phyloP scores from a whole-genome alignment of 345 rosid species.

The Pugionium dolabratum region DNA sequence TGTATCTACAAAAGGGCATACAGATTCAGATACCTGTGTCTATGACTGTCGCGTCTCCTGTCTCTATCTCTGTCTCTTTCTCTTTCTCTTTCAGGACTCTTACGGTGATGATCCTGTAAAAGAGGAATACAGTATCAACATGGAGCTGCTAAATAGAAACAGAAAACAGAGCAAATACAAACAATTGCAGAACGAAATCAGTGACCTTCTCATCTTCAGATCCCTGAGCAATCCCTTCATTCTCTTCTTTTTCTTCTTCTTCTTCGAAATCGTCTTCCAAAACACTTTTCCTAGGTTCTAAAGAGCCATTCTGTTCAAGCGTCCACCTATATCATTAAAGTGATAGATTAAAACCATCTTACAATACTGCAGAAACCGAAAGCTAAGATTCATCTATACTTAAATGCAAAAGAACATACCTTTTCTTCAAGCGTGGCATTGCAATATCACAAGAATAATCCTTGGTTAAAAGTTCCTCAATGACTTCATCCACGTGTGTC shows the following conservation, averaged over 20 bases:
- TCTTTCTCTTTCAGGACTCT: constrained; percentile 82
- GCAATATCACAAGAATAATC: constrained; percentile 93
- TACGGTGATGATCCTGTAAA: constrained; percentile 71
- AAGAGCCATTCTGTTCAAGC: constrained; percentile 64
- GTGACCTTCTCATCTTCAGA: constrained; percentile 71
- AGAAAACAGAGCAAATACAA: not conserved
- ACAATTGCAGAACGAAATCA: not conserved
- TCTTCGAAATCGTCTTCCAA: constrained; percentile 97
- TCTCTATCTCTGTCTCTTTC: constrained; percentile 72
- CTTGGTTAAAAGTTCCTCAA: constrained; percentile 77
- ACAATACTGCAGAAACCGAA: constrained; percentile 6
- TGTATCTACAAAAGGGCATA: not conserved
- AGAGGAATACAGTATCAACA: constrained; percentile 25
- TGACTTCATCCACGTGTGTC: constrained; percentile 83
- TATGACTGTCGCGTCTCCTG: constrained; percentile 49
- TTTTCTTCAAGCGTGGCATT: constrained; percentile 81
- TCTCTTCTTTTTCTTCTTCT: constrained; percentile 93
- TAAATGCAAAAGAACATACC: constrained; percentile 43
- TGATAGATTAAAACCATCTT: constrained; percentile 4
- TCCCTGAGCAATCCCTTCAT: constrained; percentile 57
- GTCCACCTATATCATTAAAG: constrained; percentile 54
- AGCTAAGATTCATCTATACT: not conserved
- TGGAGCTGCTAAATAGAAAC: not conserved
- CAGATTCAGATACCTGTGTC: constrained; percentile 57
- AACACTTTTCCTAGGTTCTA: constrained; percentile 88